Base-by-base conservation (phyloP, 2,329 filamentous ascomycete genomes). In the Emergomyces orientalis region DNA sequence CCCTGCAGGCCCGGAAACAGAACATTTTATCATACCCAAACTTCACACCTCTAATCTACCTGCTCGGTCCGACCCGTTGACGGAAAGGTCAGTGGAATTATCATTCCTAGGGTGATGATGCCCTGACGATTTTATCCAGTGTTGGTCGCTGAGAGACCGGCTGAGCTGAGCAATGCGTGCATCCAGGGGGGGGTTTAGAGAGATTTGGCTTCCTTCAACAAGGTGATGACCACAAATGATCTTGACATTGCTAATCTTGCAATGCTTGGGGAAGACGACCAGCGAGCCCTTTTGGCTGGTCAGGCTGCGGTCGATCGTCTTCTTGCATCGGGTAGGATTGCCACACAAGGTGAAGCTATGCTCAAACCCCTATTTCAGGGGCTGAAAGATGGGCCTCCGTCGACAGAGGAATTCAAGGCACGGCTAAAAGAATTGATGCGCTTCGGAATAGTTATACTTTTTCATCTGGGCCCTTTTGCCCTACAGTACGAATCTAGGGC, bases 151-250 rank as follows among this genome's bases (percentile, higher is more conserved):
- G 57, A 66, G 34, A 65, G 65, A 19, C 72, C 71, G 9, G 66
- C 71, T 0, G 71, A 70, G 11, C 25, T 72, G 47, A 72, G 70
- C 55, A 60, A 65, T 55, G 63, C 65, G 2, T 72, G 68, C 66
- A 60, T 74, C 6, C 65, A 71, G 32, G 61, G 64, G 3, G 70
- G 72, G 34, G 62, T 74, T 25, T 7, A 62, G 70, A 41, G 5
- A 60, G 70, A 32, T 59, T 73, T 47, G 68, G 68, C 0, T 74
- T 71, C 52, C 62, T 62, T n/a, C n/a, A n/a, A n/a, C n/a, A n/a
- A n/a, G 39, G 72, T 71, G 7, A 69, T n/a, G n/a, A n/a, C 73
- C n/a, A 72, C 67, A 7, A 72, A 73, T 65, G 71, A 70, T 5
- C 67, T 74, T 51, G 34, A 8, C 4, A 8, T 69, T 2, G 70